A percentile compares a stretch with the other conserved stretches of the same genome.
phyloP scores from a whole-genome alignment of 129 eudicot genomes.

The Kitagawia praeruptora region DNA sequence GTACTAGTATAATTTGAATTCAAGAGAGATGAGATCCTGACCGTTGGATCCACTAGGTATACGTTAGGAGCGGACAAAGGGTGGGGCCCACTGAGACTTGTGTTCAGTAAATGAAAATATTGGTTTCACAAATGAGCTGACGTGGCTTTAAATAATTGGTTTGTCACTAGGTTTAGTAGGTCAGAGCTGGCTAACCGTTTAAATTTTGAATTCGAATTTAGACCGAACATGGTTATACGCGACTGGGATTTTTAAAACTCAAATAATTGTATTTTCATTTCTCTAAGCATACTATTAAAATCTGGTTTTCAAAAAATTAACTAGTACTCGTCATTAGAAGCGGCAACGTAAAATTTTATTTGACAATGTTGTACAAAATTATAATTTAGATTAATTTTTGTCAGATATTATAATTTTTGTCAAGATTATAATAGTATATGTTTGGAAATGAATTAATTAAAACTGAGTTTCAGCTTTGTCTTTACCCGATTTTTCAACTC shows the following conservation, averaged over 20 bases:
- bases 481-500: neutral
- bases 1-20: slow-evolving; percentile 53
- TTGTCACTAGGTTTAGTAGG: slow-evolving; percentile 24
- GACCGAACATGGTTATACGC: slow-evolving; percentile 14
- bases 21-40: slow-evolving; percentile 38
- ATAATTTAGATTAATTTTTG: too few species aligned
- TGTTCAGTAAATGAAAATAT: slow-evolving; percentile 10
- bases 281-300: neutral
- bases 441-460: neutral
- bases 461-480: neutral
- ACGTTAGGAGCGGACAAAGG: slow-evolving; percentile 79
- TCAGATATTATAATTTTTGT: too few species aligned
- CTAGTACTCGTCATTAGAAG: neutral
- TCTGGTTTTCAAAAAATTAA: neutral
- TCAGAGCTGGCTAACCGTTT: slow-evolving; percentile 23
- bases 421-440: too few species aligned
- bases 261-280: neutral
- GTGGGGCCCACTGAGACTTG: slow-evolving; percentile 36
- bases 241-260: neutral
- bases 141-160: slow-evolving; percentile 15
- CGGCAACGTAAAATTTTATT: neutral
- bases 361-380: neutral
- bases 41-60: slow-evolving; percentile 56
- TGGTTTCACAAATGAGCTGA: neutral
- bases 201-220: slow-evolving; percentile 72